phyloP scores from a whole-genome alignment of 2,329 filamentous ascomycete species.

The Penicillium freii region DNA sequence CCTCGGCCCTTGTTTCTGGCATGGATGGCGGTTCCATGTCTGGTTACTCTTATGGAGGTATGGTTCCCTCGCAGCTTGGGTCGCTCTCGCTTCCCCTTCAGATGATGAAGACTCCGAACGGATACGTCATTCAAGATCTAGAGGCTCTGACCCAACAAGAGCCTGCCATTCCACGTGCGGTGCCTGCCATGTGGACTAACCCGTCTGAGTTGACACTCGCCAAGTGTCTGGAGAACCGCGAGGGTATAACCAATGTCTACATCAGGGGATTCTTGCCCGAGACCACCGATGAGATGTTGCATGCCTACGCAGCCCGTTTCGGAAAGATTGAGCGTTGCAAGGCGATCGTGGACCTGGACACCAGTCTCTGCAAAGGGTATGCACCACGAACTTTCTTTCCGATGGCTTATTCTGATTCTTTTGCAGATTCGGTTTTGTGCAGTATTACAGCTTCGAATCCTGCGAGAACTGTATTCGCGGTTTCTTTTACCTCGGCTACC shows the following conservation, averaged over 20 bases:
- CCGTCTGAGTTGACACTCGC: slow-evolving; percentile 87
- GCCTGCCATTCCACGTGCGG: slow-evolving; percentile 81
- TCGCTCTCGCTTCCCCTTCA: slow-evolving; percentile 41
- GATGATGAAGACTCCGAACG: slow-evolving; percentile 47
- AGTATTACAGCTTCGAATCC: slow-evolving; percentile 81
- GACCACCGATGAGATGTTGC: slow-evolving; percentile 86
- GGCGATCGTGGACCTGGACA: slow-evolving; percentile 94
- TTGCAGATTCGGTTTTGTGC: slow-evolving; percentile 89
- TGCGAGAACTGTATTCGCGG: slow-evolving; percentile 96
- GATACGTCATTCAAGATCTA: slow-evolving; percentile 51
- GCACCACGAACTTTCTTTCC: slow-evolving; percentile 5
- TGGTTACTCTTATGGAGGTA: slow-evolving; percentile 57
- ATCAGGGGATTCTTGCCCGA: slow-evolving; percentile 94
- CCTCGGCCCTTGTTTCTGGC: slow-evolving; percentile 52
- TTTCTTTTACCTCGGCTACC: slow-evolving; percentile 91
- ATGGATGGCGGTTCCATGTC: slow-evolving; percentile 58
- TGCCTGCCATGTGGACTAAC: slow-evolving; percentile 79
- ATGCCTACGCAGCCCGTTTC: slow-evolving; percentile 80
- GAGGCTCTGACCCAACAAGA: slow-evolving; percentile 69
- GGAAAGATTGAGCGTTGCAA: slow-evolving; percentile 95
- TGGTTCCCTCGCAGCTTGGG: slow-evolving; percentile 56
- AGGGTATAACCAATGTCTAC: slow-evolving; percentile 96
- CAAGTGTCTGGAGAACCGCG: slow-evolving; percentile 90
- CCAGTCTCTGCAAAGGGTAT: slow-evolving; percentile 94
- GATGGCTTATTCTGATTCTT: slow-evolving; percentile 24